A percentile compares a stretch with the other conserved stretches of the same genome.
phyloP scores from a whole-genome alignment of 495 filamentous ascomycete genomes.

The Oidiodendron maius region DNA sequence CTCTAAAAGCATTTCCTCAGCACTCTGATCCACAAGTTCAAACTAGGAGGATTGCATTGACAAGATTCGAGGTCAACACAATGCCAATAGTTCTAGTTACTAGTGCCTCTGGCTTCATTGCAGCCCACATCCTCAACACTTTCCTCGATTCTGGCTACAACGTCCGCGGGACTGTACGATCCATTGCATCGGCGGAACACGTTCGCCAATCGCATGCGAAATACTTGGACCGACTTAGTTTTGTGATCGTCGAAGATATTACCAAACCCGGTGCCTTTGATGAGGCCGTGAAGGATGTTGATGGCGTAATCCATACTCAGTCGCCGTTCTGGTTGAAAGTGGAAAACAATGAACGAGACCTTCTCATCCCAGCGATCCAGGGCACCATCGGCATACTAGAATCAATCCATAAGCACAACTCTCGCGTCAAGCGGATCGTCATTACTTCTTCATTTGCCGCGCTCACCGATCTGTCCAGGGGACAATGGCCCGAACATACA shows the following conservation, averaged over 20 bases:
- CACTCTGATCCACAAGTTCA: too few relatives aligned
- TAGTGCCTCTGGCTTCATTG: slow-evolving; percentile 56
- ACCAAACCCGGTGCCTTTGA: slow-evolving; percentile 36
- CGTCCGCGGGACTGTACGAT: slow-evolving; percentile 42
- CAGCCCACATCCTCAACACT: slow-evolving; percentile 47
- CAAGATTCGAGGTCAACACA: too few relatives aligned
- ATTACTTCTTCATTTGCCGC: slow-evolving; percentile 46
- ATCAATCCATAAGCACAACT: slow-evolving; percentile 31
- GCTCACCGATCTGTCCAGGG: slow-evolving; percentile 31
- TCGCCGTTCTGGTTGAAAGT: slow-evolving; percentile 36
- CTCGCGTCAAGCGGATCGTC: slow-evolving; percentile 41
- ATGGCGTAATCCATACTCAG: slow-evolving; percentile 40
- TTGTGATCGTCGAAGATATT: slow-evolving; percentile 41
- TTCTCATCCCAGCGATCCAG: slow-evolving; percentile 40
- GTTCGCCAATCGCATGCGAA: slow-evolving; percentile 27
- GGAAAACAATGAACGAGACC: slow-evolving; percentile 36
- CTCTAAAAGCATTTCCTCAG: too few relatives aligned
- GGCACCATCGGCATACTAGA: slow-evolving; percentile 42
- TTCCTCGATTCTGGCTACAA: slow-evolving; percentile 41
- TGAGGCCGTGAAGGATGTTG: slow-evolving; percentile 35
- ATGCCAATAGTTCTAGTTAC: slow-evolving; percentile 56
- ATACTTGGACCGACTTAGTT: slow-evolving; percentile 28
- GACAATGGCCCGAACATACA: slow-evolving; percentile 27
- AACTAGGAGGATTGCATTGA: too few relatives aligned
- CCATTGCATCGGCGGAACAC: slow-evolving; percentile 23